phyloP scores from a whole-genome alignment of 225 moss, liverwort and hornwort genomes.

The Climacium dendroides region DNA sequence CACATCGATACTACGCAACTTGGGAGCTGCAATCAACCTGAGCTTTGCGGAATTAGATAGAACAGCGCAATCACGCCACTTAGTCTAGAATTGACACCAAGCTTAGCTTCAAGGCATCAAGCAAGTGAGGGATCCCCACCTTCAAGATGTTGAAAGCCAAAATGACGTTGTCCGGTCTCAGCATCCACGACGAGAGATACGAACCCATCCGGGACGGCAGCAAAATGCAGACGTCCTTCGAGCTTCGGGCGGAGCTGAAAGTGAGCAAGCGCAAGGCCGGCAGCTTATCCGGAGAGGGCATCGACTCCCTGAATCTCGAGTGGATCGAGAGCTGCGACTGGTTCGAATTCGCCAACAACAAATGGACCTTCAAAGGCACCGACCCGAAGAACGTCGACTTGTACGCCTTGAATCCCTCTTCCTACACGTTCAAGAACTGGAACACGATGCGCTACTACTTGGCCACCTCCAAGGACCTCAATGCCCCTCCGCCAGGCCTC shows the following conservation, averaged over 20 bases:
- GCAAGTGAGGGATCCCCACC: neutral
- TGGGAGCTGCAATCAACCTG: neutral
- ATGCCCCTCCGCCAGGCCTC: neutral
- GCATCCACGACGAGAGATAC: neutral
- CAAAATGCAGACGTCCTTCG: neutral
- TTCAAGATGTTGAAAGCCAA: neutral
- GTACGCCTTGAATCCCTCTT: neutral
- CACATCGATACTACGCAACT: neutral
- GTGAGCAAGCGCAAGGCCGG: neutral
- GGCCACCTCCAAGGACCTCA: neutral
- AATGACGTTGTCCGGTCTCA: neutral
- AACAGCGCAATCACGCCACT: neutral
- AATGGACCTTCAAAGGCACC: neutral
- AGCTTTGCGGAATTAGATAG: too few relatives aligned
- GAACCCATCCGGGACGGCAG: neutral
- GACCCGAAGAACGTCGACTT: neutral
- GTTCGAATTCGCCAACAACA: neutral
- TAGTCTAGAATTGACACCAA: neutral
- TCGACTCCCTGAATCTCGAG: neutral
- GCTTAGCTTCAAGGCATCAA: neutral
- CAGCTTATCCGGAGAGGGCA: neutral
- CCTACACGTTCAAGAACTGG: neutral
- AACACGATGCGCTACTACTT: neutral
- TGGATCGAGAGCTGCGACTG: neutral
- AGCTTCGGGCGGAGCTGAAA: neutral